These are phyloP conservation scores for Corniculantispora saksenae DNA, from an alignment of 2,329 filamentous ascomycete species.

Conservation along the genomic window DNA sequence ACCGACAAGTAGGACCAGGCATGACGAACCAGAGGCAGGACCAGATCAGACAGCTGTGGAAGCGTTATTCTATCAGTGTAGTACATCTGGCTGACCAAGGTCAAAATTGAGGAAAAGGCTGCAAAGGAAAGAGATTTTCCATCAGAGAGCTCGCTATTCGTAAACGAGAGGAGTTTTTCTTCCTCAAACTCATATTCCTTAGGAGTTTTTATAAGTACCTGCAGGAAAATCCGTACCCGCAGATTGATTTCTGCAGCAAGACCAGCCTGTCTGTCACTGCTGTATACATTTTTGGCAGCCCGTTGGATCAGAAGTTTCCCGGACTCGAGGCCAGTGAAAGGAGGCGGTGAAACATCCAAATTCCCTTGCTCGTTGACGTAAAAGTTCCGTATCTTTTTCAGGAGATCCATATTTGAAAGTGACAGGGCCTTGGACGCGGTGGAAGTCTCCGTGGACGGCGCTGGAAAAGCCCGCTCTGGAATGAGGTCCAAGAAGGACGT, in stretches of 20 bases:
- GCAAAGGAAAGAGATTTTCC: slow-evolving; percentile 47
- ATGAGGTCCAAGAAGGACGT: slow-evolving; percentile 62
- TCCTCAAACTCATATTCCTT: slow-evolving; percentile 45
- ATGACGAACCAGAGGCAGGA: slow-evolving; percentile 67
- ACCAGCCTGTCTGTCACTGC: slow-evolving; percentile 44
- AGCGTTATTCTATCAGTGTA: slow-evolving; percentile 52
- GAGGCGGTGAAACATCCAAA: slow-evolving; percentile 60
- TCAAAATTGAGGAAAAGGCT: slow-evolving; percentile 59
- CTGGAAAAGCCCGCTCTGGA: slow-evolving; percentile 63
- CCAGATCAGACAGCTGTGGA: slow-evolving; percentile 60
- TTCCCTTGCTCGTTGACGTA: slow-evolving; percentile 72
- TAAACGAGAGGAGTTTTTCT: slow-evolving; percentile 49
- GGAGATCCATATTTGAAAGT: slow-evolving; percentile 47
- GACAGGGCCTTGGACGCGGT: slow-evolving; percentile 16
- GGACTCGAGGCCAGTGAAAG: slow-evolving; percentile 56
- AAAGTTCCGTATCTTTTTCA: slow-evolving; percentile 64
- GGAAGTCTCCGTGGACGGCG: slow-evolving; percentile 24
- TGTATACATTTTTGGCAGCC: slow-evolving; percentile 53
- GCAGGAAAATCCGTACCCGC: slow-evolving; percentile 60
- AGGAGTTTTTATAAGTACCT: slow-evolving; percentile 56
- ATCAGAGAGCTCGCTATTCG: slow-evolving; percentile 49
- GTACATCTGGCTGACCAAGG: slow-evolving; percentile 59
- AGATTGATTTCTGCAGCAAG: slow-evolving; percentile 52
- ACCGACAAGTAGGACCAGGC: slow-evolving; percentile 82
- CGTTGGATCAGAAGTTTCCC: slow-evolving; percentile 67